Percentiles rank a stretch among this genome's conserved stretches.
Conservation (phyloP, 2,329 filamentous ascomycete species). For the Graphilbum fragrans region DNA sequence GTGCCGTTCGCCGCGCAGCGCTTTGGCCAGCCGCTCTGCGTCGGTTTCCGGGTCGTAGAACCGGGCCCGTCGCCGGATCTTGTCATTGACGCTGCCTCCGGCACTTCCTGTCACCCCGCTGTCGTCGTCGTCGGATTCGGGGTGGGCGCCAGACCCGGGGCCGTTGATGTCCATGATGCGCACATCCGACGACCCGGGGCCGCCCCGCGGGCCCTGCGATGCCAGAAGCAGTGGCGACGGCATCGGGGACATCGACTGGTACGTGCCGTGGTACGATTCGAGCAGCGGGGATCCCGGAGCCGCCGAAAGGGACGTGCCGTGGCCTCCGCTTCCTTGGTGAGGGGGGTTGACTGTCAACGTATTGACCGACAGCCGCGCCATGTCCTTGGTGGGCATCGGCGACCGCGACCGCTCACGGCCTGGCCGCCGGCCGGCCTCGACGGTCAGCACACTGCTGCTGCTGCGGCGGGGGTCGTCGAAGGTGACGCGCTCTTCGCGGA, state of each 20-base stretch:
- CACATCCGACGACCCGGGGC: constrained; percentile 19
- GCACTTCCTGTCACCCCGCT: constrained; percentile 12
- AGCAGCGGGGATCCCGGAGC: constrained; percentile 72
- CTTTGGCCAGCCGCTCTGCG: constrained; percentile 62
- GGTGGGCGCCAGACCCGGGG: constrained; percentile 24
- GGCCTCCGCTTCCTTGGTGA: constrained; percentile 16
- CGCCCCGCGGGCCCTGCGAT: constrained; percentile 34
- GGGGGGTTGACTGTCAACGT: constrained; percentile 20
- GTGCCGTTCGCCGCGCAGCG: constrained; percentile 52
- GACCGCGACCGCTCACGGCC: constrained; percentile 28
- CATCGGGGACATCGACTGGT: constrained; percentile 91
- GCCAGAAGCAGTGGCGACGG: constrained; percentile 62
- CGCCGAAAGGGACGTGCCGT: constrained; percentile 31
- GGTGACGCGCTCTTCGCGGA: constrained; percentile 13
- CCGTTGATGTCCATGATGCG: constrained; percentile 38
- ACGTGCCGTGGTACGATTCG: constrained; percentile 87
- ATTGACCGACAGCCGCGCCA: constrained; percentile 40
- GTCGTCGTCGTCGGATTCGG: not conserved
- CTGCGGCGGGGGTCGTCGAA: constrained; percentile 20
- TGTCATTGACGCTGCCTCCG: constrained; percentile 24
- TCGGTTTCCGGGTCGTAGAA: constrained; percentile 79
- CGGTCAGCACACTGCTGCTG: constrained; percentile 26
- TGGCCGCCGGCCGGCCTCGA: constrained; percentile 23
- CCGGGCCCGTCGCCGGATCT: constrained; percentile 48
- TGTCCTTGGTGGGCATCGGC: constrained; percentile 33